Conservation (phyloP, 1,284 basidiomycete genomes). For the Leccinum griseonigrum region DNA sequence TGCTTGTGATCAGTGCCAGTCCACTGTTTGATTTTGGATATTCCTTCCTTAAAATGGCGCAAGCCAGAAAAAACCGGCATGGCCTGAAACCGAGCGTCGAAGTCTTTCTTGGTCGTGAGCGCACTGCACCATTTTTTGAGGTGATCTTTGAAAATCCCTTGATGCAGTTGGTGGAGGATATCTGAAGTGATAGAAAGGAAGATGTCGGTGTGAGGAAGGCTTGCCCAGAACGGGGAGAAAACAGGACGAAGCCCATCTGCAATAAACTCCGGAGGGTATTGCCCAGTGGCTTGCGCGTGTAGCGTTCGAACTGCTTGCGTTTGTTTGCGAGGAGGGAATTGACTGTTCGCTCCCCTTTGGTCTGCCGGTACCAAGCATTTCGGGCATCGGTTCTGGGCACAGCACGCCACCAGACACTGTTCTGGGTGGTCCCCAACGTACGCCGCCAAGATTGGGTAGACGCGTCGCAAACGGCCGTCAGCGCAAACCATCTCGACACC, state of each 20-base stretch:
- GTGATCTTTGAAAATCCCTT: slow-evolving; percentile 5
- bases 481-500: neutral
- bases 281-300: neutral
- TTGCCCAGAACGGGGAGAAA: neutral
- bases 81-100: neutral
- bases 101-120: neutral
- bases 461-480: neutral
- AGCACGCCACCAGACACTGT: slow-evolving; percentile 17
- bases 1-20: neutral
- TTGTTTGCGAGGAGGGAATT: neutral
- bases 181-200: neutral
- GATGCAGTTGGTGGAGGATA: neutral
- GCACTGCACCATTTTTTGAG: neutral
- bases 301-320: neutral
- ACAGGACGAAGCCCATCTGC: neutral
- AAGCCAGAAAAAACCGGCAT: neutral
- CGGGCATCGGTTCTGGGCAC: slow-evolving; percentile 20
- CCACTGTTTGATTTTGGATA: neutral
- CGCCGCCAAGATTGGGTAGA: slow-evolving; percentile 23
- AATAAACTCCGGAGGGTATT: neutral
- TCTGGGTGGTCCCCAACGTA: neutral
- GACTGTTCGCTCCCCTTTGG: neutral
- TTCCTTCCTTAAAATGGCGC: neutral
- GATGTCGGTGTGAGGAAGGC: neutral
- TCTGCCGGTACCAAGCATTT: slow-evolving; percentile 3